Percentiles rank a stretch among this genome's conserved stretches.
Evolutionary conservation across 495 filamentous ascomycete genomes (phyloP).

Genomic region (Lepraria neglecta): DNA sequence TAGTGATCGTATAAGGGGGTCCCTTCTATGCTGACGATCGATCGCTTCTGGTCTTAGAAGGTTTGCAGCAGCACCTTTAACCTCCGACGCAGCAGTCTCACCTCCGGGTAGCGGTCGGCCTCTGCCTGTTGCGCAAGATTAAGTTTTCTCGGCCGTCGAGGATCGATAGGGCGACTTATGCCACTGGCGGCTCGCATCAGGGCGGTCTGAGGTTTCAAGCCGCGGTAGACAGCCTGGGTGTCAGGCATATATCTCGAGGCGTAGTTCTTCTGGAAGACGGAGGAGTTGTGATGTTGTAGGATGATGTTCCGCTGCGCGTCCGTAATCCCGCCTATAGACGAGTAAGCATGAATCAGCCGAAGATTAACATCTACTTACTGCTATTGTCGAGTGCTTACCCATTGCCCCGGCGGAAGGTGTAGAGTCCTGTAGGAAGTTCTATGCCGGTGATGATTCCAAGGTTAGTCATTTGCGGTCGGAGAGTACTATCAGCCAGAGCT

Average conservation of each 20-base stretch:
- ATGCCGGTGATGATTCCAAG: slow-evolving; percentile 13
- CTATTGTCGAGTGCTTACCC: slow-evolving; percentile 18
- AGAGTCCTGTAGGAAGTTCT: slow-evolving; percentile 11
- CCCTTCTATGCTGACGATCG: neutral
- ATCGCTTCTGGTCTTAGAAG: neutral
- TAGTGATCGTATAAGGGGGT: neutral
- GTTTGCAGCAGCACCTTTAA: neutral
- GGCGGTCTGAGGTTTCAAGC: slow-evolving; percentile 16
- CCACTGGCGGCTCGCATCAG: slow-evolving; percentile 13
- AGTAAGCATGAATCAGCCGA: slow-evolving; percentile 10
- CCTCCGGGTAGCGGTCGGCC: neutral
- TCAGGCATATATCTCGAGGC: slow-evolving; percentile 19
- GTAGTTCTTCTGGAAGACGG: slow-evolving; percentile 18
- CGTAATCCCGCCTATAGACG: slow-evolving; percentile 11
- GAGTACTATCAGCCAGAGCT: slow-evolving; percentile 17
- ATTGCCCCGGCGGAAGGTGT: slow-evolving; percentile 13
- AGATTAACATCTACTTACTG: slow-evolving; percentile 9
- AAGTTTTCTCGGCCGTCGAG: slow-evolving; percentile 11
- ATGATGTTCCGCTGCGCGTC: slow-evolving; percentile 11
- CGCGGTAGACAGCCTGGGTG: slow-evolving; percentile 12
- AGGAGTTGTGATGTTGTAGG: slow-evolving; percentile 17
- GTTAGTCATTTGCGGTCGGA: slow-evolving; percentile 16
- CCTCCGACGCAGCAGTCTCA: neutral
- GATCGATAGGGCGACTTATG: slow-evolving; percentile 19
- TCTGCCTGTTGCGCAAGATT: slow-evolving; percentile 9